These are phyloP conservation scores for Warburgia ugandensis DNA, from an alignment of 164 flowering plant genomes.

Conservation along the genomic window DNA sequence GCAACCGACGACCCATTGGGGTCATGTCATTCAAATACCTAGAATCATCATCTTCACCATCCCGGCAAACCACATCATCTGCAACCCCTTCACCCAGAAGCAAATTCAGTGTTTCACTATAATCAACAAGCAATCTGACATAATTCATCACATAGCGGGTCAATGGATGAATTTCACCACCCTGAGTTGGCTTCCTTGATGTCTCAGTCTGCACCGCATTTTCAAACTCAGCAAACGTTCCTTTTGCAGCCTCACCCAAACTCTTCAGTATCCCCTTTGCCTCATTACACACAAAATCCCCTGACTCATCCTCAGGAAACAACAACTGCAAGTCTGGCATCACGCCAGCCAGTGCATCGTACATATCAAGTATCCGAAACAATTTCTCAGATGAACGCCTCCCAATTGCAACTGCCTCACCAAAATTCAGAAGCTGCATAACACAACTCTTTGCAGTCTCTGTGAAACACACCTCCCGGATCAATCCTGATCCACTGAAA, in stretches of 20 bases:
- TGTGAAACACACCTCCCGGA: constrained; percentile 51
- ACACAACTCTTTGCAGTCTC: constrained; percentile 70
- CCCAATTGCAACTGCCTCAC: constrained; percentile 67
- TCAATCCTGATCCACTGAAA: constrained; percentile 40
- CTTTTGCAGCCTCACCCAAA: constrained; percentile 60
- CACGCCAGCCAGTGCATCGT: constrained; percentile 46
- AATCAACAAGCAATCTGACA: constrained; percentile 61
- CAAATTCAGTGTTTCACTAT: constrained; percentile 47
- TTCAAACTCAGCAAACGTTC: constrained; percentile 76
- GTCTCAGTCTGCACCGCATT: constrained; percentile 53
- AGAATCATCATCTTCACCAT: constrained; percentile 21
- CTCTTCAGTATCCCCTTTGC: constrained; percentile 42
- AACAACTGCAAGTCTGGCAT: constrained; percentile 40
- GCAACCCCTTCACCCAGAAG: constrained; percentile 31
- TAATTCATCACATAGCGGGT: constrained; percentile 89
- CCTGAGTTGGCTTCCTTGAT: constrained; percentile 47
- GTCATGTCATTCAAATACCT: constrained; percentile 20
- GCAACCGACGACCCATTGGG: constrained; percentile 39
- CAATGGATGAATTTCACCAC: constrained; percentile 69
- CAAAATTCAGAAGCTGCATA: constrained; percentile 71
- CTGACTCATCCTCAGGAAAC: constrained; percentile 36
- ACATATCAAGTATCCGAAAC: constrained; percentile 74
- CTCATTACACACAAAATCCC: constrained; percentile 44
- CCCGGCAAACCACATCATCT: constrained; percentile 9
- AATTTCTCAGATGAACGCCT: constrained; percentile 56